A percentile compares a stretch with the other conserved stretches of the same genome.
phyloP scores from a whole-genome alignment of 1,284 basidiomycete species.

The Polyporus tsugae region DNA sequence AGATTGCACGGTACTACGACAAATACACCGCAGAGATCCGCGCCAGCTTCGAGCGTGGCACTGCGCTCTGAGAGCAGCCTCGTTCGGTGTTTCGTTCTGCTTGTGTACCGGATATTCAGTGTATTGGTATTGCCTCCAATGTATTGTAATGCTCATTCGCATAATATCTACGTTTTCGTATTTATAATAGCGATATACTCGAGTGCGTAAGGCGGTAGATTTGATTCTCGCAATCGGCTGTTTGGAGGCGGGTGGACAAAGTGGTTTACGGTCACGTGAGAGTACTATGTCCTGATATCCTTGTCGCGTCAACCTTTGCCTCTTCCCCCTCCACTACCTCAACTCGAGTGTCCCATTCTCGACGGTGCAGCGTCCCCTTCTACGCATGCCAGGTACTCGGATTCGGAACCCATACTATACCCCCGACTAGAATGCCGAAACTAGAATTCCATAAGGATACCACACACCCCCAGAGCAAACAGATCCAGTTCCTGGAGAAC shows the following conservation, averaged over 20 bases:
- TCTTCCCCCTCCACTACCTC: not conserved
- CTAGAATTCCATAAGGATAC: conserved; percentile 9
- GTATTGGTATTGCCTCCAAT: conserved; percentile 10
- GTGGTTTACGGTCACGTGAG: conserved; percentile 16
- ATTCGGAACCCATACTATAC: not conserved
- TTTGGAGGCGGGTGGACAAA: not conserved
- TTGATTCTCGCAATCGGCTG: not conserved
- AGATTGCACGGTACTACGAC: conserved; percentile 97
- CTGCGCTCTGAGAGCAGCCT: conserved; percentile 69
- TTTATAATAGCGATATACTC: not conserved
- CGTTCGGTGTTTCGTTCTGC: not conserved
- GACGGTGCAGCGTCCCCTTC: not conserved
- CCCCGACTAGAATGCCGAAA: conserved; percentile 16
- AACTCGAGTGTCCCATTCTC: not conserved
- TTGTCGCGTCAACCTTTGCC: not conserved
- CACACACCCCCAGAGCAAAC: conserved; percentile 16
- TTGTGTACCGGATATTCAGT: conserved; percentile 5
- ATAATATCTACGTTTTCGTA: not conserved
- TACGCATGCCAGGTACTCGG: not conserved
- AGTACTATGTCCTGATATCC: not conserved
- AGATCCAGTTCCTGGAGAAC: conserved; percentile 29
- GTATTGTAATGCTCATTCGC: not conserved
- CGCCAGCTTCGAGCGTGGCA: conserved; percentile 95
- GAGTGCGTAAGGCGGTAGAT: not conserved
- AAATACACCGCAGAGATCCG: conserved; percentile 96